Conservation (phyloP, 192 early-diverging fungal species). For the Entomortierella lignicola region DNA sequence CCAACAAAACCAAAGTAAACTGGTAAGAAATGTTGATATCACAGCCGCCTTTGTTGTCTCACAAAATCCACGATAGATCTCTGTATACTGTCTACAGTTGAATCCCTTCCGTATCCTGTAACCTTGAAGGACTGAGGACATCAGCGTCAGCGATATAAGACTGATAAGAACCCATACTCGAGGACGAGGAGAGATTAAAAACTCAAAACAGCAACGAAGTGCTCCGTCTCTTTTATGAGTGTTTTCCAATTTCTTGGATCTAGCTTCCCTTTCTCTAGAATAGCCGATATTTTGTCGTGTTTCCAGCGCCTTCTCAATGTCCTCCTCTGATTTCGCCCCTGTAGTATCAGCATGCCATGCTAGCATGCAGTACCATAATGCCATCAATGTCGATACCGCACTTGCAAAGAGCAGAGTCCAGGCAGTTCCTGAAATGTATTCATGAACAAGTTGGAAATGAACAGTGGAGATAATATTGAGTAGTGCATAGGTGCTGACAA, state of each 20-base stretch:
- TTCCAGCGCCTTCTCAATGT: background rate
- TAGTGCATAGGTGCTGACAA: conserved; percentile 6
- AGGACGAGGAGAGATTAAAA: conserved; percentile 6
- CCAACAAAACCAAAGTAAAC: conserved; percentile 21
- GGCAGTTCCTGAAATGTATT: conserved; percentile 14
- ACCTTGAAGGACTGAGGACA: conserved; percentile 12
- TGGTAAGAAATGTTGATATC: conserved; percentile 1
- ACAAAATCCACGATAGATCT: background rate
- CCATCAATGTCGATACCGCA: background rate
- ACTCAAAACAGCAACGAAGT: background rate
- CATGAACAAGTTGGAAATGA: conserved; percentile 1
- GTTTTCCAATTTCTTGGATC: no score
- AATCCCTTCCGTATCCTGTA: conserved; percentile 11
- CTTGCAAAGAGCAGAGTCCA: conserved; percentile 14
- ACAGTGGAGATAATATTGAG: conserved; percentile 5
- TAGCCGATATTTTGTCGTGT: no score
- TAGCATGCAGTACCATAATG: conserved; percentile 5
- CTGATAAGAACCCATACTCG: conserved; percentile 8
- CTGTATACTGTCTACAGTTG: conserved; percentile 3
- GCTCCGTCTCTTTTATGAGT: no score
- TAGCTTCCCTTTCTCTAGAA: no score
- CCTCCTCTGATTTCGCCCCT: background rate
- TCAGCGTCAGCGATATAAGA: conserved; percentile 4
- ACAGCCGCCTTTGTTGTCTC: conserved; percentile 7
- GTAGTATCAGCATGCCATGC: conserved; percentile 7